Conservation (phyloP, 768 basidiomycete species). For the Phylloporus arenicola region DNA sequence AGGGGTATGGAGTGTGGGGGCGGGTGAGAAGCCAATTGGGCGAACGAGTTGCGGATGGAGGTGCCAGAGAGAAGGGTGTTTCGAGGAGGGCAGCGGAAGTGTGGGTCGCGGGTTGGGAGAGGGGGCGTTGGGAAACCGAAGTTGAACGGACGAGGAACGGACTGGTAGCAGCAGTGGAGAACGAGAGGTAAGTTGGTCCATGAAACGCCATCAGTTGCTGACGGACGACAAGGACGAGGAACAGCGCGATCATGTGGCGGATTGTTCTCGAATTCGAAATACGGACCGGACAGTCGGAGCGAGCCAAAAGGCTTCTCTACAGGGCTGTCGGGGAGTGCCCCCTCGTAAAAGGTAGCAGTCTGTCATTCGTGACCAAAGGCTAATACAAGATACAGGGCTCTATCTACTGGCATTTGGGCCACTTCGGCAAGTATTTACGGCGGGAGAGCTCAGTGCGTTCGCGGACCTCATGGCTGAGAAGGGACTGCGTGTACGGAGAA, state of each 20-base stretch:
- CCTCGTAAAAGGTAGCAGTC: slow-evolving; percentile 55
- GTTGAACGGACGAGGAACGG: slow-evolving; percentile 65
- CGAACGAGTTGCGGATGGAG: slow-evolving; percentile 33
- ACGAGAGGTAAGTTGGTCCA: slow-evolving; percentile 50
- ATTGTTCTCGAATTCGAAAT: slow-evolving; percentile 77
- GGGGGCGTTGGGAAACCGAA: slow-evolving; percentile 63
- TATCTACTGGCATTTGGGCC: slow-evolving; percentile 76
- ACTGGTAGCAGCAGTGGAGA: slow-evolving; percentile 55
- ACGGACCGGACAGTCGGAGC: slow-evolving; percentile 47
- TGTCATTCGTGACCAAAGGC: slow-evolving; percentile 4
- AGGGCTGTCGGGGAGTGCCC: slow-evolving; percentile 74
- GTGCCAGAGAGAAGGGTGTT: slow-evolving; percentile 48
- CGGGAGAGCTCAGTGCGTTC: slow-evolving; percentile 53
- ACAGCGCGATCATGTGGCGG: slow-evolving; percentile 66
- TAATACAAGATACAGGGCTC: slow-evolving; percentile 43
- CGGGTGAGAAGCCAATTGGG: slow-evolving; percentile 54
- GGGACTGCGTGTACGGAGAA: slow-evolving; percentile 57
- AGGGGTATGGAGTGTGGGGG: slow-evolving; percentile 76
- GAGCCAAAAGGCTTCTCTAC: slow-evolving; percentile 69
- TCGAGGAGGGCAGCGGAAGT: slow-evolving; percentile 59
- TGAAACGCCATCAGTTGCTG: background rate
- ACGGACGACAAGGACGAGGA: slow-evolving; percentile 47
- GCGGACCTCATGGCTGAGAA: slow-evolving; percentile 76
- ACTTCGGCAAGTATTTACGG: slow-evolving; percentile 56
- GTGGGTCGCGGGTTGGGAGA: slow-evolving; percentile 79